These are phyloP conservation scores for Tuber magnatum DNA, from an alignment of 495 filamentous ascomycete species.

Conservation along the genomic window DNA sequence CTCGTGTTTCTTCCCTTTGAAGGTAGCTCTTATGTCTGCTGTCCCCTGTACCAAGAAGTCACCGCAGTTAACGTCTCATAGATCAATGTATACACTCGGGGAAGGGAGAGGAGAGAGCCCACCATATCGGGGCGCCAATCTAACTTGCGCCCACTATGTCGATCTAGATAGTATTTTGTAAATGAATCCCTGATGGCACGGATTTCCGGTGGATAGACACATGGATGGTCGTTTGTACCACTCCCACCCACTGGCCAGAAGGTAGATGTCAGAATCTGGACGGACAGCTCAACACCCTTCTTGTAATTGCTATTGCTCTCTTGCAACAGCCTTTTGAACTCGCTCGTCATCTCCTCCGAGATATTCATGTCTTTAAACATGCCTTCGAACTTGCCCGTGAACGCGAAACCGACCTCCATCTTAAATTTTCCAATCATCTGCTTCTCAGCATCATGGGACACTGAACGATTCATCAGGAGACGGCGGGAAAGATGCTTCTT, in stretches of 20 bases:
- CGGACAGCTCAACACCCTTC: slow-evolving; percentile 65
- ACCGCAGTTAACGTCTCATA: neutral
- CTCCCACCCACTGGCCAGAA: slow-evolving; percentile 84
- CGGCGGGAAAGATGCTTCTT: slow-evolving; percentile 91
- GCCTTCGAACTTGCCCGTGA: slow-evolving; percentile 83
- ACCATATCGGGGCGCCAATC: slow-evolving; percentile 72
- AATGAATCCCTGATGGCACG: slow-evolving; percentile 75
- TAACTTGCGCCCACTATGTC: slow-evolving; percentile 76
- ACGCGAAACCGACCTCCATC: slow-evolving; percentile 85
- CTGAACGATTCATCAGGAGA: slow-evolving; percentile 74
- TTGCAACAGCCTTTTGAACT: slow-evolving; percentile 36
- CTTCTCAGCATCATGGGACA: slow-evolving; percentile 83
- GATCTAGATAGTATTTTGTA: slow-evolving; percentile 78
- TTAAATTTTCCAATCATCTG: slow-evolving; percentile 97
- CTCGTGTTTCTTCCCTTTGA: slow-evolving; percentile 71
- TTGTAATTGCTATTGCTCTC: slow-evolving; percentile 42
- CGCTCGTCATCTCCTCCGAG: slow-evolving; percentile 72
- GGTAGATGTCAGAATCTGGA: slow-evolving; percentile 82
- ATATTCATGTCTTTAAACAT: slow-evolving; percentile 98
- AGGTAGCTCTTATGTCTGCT: slow-evolving; percentile 62
- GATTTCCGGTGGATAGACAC: slow-evolving; percentile 68
- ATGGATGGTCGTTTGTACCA: slow-evolving; percentile 48
- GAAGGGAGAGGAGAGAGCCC: neutral
- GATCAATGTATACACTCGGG: neutral
- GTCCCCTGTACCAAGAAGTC: slow-evolving; percentile 53